Evolutionary conservation across 2,329 filamentous ascomycete genomes (phyloP).

Genomic region (Epichloe gansuensis): DNA sequence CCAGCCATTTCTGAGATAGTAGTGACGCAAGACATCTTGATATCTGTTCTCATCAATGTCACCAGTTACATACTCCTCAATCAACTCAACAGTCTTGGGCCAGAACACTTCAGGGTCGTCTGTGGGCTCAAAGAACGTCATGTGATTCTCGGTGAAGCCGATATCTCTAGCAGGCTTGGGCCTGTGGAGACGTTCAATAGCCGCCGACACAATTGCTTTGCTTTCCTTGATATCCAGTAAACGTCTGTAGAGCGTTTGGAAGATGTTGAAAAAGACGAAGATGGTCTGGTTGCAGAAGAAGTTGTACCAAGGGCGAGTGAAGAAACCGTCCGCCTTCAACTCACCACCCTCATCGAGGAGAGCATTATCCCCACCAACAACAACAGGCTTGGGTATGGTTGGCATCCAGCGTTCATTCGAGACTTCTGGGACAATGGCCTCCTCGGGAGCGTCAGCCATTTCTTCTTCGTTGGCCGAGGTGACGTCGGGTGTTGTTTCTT

Average conservation of each 20-base stretch:
- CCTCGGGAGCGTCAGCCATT: slow-evolving; percentile 46
- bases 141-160: slow-evolving; percentile 65
- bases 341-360: slow-evolving; percentile 46
- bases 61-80: slow-evolving; percentile 73
- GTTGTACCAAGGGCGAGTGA: slow-evolving; percentile 69
- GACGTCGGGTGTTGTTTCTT: slow-evolving; percentile 78
- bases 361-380: slow-evolving; percentile 38
- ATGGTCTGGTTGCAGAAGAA: slow-evolving; percentile 86
- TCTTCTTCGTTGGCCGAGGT: slow-evolving; percentile 70
- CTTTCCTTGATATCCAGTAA: slow-evolving; percentile 73
- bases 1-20: slow-evolving; percentile 85
- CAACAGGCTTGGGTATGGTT: slow-evolving; percentile 41
- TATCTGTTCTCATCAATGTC: slow-evolving; percentile 73
- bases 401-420: slow-evolving; percentile 54
- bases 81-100: slow-evolving; percentile 68
- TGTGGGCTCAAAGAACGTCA: slow-evolving; percentile 62
- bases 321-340: slow-evolving; percentile 66
- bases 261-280: slow-evolving; percentile 89
- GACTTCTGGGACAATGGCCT: slow-evolving; percentile 46
- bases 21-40: slow-evolving; percentile 82
- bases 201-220: slow-evolving; percentile 57
- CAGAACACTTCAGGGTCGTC: slow-evolving; percentile 60
- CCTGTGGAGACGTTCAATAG: slow-evolving; percentile 59
- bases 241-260: slow-evolving; percentile 80
- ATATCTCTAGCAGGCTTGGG: slow-evolving; percentile 74